Conservation (phyloP, 768 basidiomycete species). For the Neoboletus brunneissimus region DNA sequence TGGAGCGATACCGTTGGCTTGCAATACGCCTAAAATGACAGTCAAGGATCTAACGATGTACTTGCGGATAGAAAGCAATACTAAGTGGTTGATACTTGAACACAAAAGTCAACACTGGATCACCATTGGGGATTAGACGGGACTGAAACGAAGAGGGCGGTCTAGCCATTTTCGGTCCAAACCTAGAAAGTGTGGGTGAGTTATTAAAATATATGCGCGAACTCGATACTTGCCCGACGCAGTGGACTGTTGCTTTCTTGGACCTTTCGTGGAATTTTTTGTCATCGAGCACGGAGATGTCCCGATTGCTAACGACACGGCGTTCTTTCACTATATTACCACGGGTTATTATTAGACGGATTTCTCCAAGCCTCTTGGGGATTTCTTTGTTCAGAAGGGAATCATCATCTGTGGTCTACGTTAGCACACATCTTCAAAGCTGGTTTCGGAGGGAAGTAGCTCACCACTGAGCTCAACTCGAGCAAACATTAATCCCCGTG, state of each 20-base stretch:
- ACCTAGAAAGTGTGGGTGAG: constrained; percentile 3
- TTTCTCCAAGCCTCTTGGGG: constrained; percentile 16
- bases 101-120: constrained; percentile 13
- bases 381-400: constrained; percentile 7
- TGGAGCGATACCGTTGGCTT: constrained; percentile 20
- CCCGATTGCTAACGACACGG: accelerated
- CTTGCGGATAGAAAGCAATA: neutral
- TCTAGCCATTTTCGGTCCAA: constrained; percentile 4
- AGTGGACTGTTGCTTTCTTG: constrained; percentile 23
- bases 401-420: constrained; percentile 19
- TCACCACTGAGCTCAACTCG: constrained; percentile 18
- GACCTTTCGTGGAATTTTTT: constrained; percentile 17
- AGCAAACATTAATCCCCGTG: constrained; percentile 15
- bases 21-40: constrained; percentile 12
- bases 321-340: neutral
- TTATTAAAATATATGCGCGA: neutral
- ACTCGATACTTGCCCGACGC: constrained; percentile 13
- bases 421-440: neutral
- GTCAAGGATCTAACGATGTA: neutral
- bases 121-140: neutral
- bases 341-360: neutral
- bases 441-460: neutral
- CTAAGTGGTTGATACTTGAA: constrained; percentile 22
- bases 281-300: neutral
- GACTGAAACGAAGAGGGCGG: accelerated